Conservation (phyloP, 208 protist genomes). For the Leishmania amazonensis region DNA sequence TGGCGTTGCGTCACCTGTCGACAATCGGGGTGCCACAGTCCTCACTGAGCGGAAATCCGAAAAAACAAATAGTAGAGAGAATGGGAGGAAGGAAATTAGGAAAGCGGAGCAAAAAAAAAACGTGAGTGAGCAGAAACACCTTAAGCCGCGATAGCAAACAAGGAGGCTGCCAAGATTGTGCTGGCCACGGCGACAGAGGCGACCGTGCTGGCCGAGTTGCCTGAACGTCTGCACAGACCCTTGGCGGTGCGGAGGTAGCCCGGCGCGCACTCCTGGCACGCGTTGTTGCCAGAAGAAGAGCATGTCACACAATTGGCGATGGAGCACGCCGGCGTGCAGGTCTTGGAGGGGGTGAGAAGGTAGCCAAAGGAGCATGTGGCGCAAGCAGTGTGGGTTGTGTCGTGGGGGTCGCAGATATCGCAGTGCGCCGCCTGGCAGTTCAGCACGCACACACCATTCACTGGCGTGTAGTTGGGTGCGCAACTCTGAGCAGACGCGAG, state of each 20-base stretch:
- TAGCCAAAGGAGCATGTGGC: neutral
- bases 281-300: neutral
- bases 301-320: conserved; percentile 5
- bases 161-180: neutral
- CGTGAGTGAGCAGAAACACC: neutral
- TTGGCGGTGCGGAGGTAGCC: neutral
- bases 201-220: neutral
- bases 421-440: neutral
- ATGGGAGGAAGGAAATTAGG: neutral
- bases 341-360: neutral
- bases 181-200: neutral
- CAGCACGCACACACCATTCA: neutral
- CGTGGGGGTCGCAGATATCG: conserved; percentile 4
- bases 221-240: neutral
- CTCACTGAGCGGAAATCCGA: neutral
- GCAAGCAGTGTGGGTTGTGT: neutral
- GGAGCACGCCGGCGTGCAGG: neutral
- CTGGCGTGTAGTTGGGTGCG: neutral
- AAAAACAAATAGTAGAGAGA: neutral
- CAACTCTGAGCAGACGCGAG: conserved; percentile 2
- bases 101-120: neutral
- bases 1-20: no score
- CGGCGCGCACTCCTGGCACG: neutral
- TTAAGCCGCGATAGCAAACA: neutral
- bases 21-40: no score